Evolutionary conservation across 2,329 filamentous ascomycete species (phyloP), one percentile per base, ranked within the genome.

Genomic region (Alternaria conjuncta): DNA sequence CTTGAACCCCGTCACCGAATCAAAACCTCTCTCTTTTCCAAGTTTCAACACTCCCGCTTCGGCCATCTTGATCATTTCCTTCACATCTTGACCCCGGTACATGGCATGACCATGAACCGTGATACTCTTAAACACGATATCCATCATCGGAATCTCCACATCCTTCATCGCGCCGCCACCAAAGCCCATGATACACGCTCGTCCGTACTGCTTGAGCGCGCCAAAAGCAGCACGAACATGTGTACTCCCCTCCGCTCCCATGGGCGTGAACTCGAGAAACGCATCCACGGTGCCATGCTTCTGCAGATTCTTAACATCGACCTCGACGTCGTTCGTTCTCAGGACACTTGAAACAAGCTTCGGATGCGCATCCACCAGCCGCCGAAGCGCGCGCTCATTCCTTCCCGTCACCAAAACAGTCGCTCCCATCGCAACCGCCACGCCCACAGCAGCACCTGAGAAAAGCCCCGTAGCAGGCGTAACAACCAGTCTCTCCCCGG

Each of bases 51-150:
- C 44, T 0, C 82, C 82, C 6, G 70, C 68, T 57, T 84, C 81
- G 5, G 81, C 71, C 76, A 85, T 73, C 69, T 80, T 83, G 10
- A 85, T 71, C 7, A 85, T 63, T 9, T 71, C 58, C 12, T 64
- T 43, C 6, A 82, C 69, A 55, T 84, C 79, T 10, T 80, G 75
- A 5, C 79, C 65, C 43, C 79, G 74, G 63, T 81, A 84, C 81
- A 84, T 84, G 65, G 75, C 82, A 47, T 79, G 79, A 5, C 81
- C 82, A 46, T 28, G 46, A 12, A 46, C 46, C 13, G 55, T 57
- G 25, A 53, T 57, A 9, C 59, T 56, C 54, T 76, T 71, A 13
- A 84, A 69, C 76, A 10, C 82, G 53, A 55, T 78, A 76, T 32
- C 73, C 51, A 61, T 41, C 8, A 32, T 18, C 36, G 53, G 18